Base-by-base conservation (phyloP, 805 yeast genomes). In the Priceomyces haplophilus region DNA sequence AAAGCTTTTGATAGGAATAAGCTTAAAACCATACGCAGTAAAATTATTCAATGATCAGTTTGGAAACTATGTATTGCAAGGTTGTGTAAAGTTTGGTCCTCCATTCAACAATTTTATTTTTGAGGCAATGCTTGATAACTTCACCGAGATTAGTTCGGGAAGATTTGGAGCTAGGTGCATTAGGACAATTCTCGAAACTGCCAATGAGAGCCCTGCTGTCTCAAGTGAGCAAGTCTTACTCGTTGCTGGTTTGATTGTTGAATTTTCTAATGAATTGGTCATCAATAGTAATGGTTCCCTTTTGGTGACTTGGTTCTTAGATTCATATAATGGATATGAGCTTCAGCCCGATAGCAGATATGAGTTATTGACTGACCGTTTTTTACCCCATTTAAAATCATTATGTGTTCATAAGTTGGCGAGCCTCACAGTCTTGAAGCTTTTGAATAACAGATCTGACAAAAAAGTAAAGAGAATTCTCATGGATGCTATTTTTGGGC, bases 151-250 rank as follows among this genome's bases (percentile, higher is more conserved):
- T 50, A 83, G 93, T 35, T 86, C 80, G 52, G 95, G 91, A 47
- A 75, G 98, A 55, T 93, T 88, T 62, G 99, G 99, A 34, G 91
- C 97, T 0, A 76, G 99, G 51, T 96, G 98, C 16, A 83, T 91
- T 46, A 72, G 99, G 49, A 95, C 98, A 0, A 88, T 96, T 51
- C 69, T 93, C 40, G 99, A 93, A 65, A 82, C 90, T 38, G 80
- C 81, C 20, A 78, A 78, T 44, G 49, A 41, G n/a, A 44, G 39
- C 20, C 50, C 56, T 25, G 44, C 44, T 16, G 44, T 62, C 12
- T 72, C 83, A 7, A 65, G 66, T 16, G 91, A 83, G 55, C 93
- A 87, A 56, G 75, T 83, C 37, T 63, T 85, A 3, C 73, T 87
- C 36, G 74, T 91, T 6, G 83, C 96, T 6, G 81, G 87, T 1